Conservation (phyloP, 2,329 filamentous ascomycete genomes). For the Fusarium gaditjirri region DNA sequence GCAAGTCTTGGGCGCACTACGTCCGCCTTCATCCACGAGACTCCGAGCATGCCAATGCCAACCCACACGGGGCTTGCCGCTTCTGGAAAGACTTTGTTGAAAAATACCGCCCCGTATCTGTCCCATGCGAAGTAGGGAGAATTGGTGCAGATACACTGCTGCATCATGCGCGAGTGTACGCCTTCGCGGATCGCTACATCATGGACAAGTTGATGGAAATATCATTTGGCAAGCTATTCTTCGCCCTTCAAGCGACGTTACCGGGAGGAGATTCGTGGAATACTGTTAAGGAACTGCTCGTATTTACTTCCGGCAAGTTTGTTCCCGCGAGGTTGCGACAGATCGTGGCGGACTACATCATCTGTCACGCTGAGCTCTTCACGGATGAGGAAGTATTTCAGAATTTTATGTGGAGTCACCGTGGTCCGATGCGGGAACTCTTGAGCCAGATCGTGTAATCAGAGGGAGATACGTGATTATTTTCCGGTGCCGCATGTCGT, state of each 20-base stretch:
- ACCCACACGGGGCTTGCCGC: not conserved
- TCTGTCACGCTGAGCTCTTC: not conserved
- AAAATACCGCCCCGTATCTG: not conserved
- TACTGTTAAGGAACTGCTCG: rapidly evolving
- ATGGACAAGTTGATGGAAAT: not conserved
- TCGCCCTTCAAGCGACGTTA: rapidly evolving
- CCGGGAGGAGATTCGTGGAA: not conserved
- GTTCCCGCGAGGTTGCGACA: rapidly evolving
- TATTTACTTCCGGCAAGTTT: not conserved
- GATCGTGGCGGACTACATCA: not conserved
- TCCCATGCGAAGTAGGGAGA: not conserved
- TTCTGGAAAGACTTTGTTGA: not conserved
- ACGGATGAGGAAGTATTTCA: not conserved
- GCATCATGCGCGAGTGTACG: not conserved
- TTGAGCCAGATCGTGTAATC: not conserved
- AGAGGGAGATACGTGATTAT: not conserved
- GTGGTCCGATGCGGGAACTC: not conserved
- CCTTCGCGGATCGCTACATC: not conserved
- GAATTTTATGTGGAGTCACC: not conserved
- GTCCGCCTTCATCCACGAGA: not conserved
- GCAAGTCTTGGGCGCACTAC: not conserved
- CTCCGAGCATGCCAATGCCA: rapidly evolving
- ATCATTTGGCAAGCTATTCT: not conserved
- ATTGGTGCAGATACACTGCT: not conserved
- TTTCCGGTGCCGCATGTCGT: rapidly evolving